phyloP scores from a whole-genome alignment of 805 yeast genomes.

The Ogataea pignaliae region DNA sequence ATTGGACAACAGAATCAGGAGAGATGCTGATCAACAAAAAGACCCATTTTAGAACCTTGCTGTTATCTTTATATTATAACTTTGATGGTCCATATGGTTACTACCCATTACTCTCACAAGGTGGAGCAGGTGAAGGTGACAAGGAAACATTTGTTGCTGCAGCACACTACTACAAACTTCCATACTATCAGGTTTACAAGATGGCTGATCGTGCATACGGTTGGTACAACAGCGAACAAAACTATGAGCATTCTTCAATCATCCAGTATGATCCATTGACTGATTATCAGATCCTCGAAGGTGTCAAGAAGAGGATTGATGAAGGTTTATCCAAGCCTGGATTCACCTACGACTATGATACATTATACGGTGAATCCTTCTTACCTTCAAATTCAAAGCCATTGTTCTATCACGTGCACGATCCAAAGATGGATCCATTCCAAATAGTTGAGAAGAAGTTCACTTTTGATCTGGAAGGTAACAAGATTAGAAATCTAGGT shows the following conservation, averaged over 20 bases:
- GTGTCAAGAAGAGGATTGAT: conserved; percentile 17
- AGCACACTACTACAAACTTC: conserved; percentile 45
- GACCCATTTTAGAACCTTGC: conserved; percentile 51
- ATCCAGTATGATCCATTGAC: conserved; percentile 32
- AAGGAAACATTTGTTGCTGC: conserved; percentile 75
- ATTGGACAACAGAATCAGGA: conserved; percentile 67
- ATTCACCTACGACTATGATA: conserved; percentile 26
- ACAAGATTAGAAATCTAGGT: conserved; percentile 30
- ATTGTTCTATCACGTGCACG: conserved; percentile 45
- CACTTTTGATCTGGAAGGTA: conserved; percentile 26
- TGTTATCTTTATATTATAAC: conserved; percentile 62
- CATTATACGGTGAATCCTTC: conserved; percentile 23
- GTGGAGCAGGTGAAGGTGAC: conserved; percentile 71
- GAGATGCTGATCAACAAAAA: conserved; percentile 56
- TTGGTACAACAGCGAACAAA: conserved; percentile 28
- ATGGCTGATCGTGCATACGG: conserved; percentile 30
- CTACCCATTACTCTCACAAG: conserved; percentile 57
- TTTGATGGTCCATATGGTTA: conserved; percentile 56
- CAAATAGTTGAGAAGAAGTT: conserved; percentile 24
- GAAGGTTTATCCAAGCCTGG: conserved; percentile 20
- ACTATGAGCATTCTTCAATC: conserved; percentile 32
- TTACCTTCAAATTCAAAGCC: conserved; percentile 25
- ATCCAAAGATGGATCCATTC: conserved; percentile 54
- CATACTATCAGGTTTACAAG: conserved; percentile 52
- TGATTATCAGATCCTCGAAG: conserved; percentile 26